Evolutionary conservation across 2,329 filamentous ascomycete species (phyloP).

Genomic region (Phaeosphaeria sp.): DNA sequence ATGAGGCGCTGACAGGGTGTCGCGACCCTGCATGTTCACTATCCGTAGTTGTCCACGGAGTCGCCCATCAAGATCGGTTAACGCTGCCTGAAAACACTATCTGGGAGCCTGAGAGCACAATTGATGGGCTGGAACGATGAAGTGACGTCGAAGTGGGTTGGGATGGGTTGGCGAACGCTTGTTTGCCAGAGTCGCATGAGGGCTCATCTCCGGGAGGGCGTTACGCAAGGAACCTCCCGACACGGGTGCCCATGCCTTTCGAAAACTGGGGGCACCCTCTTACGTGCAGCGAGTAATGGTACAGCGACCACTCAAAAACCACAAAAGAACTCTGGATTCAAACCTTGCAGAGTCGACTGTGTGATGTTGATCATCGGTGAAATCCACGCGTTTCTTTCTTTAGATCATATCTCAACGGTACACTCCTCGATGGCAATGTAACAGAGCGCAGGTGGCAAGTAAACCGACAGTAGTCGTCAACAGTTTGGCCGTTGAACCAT

Average conservation of each 20-base stretch:
- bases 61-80: not conserved
- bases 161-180: conserved; percentile 12
- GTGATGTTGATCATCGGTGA: not conserved
- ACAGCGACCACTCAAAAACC: not conserved
- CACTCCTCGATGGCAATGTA: not conserved
- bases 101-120: not conserved
- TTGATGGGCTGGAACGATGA: conserved; percentile 5
- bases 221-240: conserved; percentile 13
- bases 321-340: conserved; percentile 1
- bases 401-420: conserved; percentile 8
- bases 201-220: conserved; percentile 32
- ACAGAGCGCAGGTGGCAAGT: conserved; percentile 23
- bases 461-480: conserved; percentile 10
- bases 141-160: conserved; percentile 33
- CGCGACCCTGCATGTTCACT: not conserved
- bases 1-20: conserved; percentile 4
- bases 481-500: conserved; percentile 26
- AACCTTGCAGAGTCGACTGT: not conserved
- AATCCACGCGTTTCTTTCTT: conserved; percentile 14
- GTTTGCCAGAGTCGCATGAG: conserved; percentile 29
- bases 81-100: conserved; percentile 2
- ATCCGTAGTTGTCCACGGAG: not conserved
- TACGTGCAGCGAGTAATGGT: not conserved
- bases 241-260: conserved; percentile 1
- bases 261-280: not conserved